Base-by-base conservation (phyloP, 768 basidiomycete genomes). In the Psilocybe cyanescens region DNA sequence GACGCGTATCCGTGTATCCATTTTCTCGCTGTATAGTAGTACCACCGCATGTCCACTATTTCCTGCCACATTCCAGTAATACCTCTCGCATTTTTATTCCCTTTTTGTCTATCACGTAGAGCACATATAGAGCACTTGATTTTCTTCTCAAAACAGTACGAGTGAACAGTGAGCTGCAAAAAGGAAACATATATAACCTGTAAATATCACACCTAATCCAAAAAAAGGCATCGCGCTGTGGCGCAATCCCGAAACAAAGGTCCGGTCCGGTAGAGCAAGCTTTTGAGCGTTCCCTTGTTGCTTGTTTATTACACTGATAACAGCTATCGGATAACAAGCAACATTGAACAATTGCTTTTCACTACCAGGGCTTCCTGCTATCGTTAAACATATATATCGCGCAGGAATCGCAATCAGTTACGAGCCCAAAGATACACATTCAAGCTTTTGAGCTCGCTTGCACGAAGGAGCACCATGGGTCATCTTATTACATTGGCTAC, bases 401-500 rank as follows among this genome's bases (percentile, higher is more conserved):
- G 16, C 6, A 7, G 24, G 24, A 24, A 46, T n/a, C 45, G 12
- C 16, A n/a, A 8, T 24, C 45, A n/a, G 45, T 28, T 19, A 24
- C 49, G 49, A 19, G 14, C 24, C 28, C 41, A n/a, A 44, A 12
- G 41, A 44, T 44, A 44, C 7, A 44, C 41, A 16, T 8, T 14
- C 14, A 14, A 44, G 41, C 41, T n/a, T 35, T 35, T 7, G 33
- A 55, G 24, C 17, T 14, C 11, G 16, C 37, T 45, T 44, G n/a
- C 41, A 11, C 28, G 8, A 30, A 48, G 28, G 7, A 33, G n/a
- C 19, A 45, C 45, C 12, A 92, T 94, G 91, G 92, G 92, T 1
- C 93, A 95, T 69, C 79, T 94, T 35, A 92, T 95, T 58, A 95
- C 94, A 33, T 77, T 95, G 59, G 94, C 94, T 75, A 94, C 93